phyloP scores from a whole-genome alignment of 1,139 yeast species.

The Saccharomyces hybrid region DNA sequence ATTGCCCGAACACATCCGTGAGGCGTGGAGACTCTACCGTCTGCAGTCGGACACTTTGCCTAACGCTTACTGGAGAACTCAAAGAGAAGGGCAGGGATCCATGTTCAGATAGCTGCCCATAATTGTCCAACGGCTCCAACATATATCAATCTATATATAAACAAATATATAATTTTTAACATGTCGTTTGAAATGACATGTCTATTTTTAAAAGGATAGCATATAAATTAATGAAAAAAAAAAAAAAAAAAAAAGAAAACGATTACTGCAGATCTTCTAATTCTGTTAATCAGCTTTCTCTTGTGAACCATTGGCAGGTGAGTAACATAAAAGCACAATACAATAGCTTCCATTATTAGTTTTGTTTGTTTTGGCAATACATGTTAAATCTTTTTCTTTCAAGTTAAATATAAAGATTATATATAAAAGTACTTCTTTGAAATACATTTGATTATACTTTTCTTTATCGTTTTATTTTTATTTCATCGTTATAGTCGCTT shows the following conservation, averaged over 20 bases:
- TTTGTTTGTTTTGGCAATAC: background rate
- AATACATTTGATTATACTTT: constrained; percentile 1
- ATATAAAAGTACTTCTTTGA: background rate
- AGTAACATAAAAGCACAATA: background rate
- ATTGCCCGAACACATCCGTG: constrained; percentile 76
- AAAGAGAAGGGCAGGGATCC: constrained; percentile 66
- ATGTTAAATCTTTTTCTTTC: background rate
- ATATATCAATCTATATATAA: background rate
- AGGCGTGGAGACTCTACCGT: constrained; percentile 76
- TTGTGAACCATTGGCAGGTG: background rate
- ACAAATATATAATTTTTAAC: background rate
- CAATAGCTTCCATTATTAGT: background rate
- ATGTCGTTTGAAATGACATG: background rate
- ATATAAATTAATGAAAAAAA: background rate
- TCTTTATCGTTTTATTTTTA: background rate
- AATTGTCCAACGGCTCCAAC: background rate
- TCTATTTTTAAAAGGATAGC: background rate
- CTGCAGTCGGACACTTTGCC: constrained; percentile 61
- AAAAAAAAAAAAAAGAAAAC: background rate
- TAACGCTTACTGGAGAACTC: constrained; percentile 59
- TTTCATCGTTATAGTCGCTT: background rate
- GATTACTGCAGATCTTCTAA: constrained; percentile 3
- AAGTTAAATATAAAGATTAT: background rate
- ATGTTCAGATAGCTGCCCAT: constrained; percentile 44
- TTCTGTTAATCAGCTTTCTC: background rate